phyloP scores from a whole-genome alignment of 2,329 filamentous ascomycete genomes.

The Pyricularia pennisetigena region DNA sequence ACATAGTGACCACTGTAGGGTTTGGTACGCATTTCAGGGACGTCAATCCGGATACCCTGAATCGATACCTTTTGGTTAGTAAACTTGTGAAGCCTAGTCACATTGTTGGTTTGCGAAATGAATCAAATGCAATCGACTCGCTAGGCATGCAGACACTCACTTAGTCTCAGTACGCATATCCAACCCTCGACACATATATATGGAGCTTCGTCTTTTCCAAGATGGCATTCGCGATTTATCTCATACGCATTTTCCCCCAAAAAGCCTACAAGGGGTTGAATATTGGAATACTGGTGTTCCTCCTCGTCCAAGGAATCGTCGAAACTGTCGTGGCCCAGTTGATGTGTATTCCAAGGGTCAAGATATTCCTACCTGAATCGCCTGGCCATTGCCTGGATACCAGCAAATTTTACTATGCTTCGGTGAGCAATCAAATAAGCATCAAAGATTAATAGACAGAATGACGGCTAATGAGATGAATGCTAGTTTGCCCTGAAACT shows the following conservation, averaged over 20 bases:
- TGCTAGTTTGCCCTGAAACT: conserved; percentile 5
- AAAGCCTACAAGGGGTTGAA: background rate
- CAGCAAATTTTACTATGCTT: conserved; percentile 1
- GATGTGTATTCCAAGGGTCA: conserved; percentile 1
- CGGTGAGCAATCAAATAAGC: background rate
- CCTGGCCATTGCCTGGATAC: background rate
- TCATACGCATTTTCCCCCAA: conserved; percentile 3
- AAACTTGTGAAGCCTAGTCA: background rate
- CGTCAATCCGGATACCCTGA: background rate
- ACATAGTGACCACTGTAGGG: conserved; percentile 1
- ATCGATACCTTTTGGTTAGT: background rate
- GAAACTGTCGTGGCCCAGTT: background rate
- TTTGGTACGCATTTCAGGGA: background rate
- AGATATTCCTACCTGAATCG: background rate
- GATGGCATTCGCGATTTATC: conserved; percentile 4
- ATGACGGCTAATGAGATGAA: background rate
- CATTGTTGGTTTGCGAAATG: background rate
- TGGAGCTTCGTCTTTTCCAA: conserved; percentile 4
- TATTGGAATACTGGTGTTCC: background rate
- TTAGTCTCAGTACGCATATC: background rate
- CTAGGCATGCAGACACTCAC: background rate
- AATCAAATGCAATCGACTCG: background rate
- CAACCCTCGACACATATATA: conserved; percentile 2
- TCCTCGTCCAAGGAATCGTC: background rate
- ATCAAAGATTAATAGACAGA: background rate